Evolutionary conservation across 225 moss, liverwort and hornwort genomes (phyloP).

Genomic region (Anthoceros angustus): DNA sequence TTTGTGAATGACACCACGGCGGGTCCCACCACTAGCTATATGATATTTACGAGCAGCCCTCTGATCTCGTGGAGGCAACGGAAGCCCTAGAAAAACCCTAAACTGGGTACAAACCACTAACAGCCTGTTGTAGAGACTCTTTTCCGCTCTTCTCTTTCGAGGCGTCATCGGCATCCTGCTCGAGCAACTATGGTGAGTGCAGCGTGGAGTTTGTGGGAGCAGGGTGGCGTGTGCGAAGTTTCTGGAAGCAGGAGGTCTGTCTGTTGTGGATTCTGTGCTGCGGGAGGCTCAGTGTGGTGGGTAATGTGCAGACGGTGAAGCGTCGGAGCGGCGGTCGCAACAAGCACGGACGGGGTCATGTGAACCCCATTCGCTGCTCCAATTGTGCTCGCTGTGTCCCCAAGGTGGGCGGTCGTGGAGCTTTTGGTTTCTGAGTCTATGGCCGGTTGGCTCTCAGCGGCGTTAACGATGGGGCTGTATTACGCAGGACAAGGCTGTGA

Average conservation of each 20-base stretch:
- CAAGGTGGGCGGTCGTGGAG: background rate
- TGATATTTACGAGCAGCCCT: too few relatives aligned
- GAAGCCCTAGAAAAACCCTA: too few relatives aligned
- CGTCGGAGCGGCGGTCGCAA: constrained; percentile 79
- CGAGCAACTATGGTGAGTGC: background rate
- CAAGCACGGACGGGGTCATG: constrained; percentile 94
- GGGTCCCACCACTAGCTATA: too few relatives aligned
- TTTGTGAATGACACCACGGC: too few relatives aligned
- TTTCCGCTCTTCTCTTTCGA: background rate
- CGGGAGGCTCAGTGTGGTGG: too few relatives aligned
- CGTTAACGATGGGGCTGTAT: too few relatives aligned
- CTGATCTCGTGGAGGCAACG: too few relatives aligned
- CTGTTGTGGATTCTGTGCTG: background rate
- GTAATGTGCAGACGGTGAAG: constrained; percentile 49
- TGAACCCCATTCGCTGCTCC: constrained; percentile 55
- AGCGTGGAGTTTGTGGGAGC: background rate
- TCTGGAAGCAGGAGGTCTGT: background rate
- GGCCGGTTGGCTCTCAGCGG: too few relatives aligned
- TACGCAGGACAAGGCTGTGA: constrained; percentile 78
- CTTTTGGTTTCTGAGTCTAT: too few relatives aligned
- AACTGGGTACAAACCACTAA: too few relatives aligned
- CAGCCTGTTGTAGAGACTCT: too few relatives aligned
- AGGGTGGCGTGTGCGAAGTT: background rate
- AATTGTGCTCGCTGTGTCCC: constrained; percentile 1
- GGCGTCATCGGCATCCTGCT: background rate